Evolutionary conservation across 73 alveolate species (phyloP), one percentile per base, ranked within the genome.

Genomic region (Paramecium pentaurelia): DNA sequence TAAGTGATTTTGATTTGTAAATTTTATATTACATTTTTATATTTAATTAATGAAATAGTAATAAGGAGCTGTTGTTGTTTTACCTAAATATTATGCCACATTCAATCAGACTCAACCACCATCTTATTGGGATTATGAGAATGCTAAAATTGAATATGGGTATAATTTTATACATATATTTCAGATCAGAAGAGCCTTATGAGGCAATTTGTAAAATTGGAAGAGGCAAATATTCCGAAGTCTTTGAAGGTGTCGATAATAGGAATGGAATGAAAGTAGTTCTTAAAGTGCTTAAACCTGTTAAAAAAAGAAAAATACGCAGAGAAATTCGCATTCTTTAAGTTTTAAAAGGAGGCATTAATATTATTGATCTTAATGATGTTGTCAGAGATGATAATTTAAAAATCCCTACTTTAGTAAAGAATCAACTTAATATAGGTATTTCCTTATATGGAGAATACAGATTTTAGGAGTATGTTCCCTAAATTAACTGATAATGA

Each of bases 161-260:
- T 92, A 47, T 7, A 12, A 40, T 9, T 73, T 4, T 0, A 54
- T 20, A 27, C 54, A 28, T 28, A 4, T 14, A 84, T 18, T 16
- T 60, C 28, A 93, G 99, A 73, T 83, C 94, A 40, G 94, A 96
- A 87, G 99, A 97, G 30, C 97, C 95, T 86, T 98, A 97, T 58
- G 99, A 98, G 68, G 95, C 97, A 51, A 95, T 97, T 88, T 95
- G 96, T 93, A 98, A 98, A 89, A 95, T 98, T 25, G 99, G 99
- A 45, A 90, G 99, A 42, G 99, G 99, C 58, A 98, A 98, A 86
- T 98, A 98, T 95, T 97, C 99, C 20, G 99, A 98, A 92, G 99
- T 98, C 70, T 98, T 97, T 93, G 99, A 98, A 37, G 99, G 99
- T 42, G 93, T 98, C 49, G 95, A 97, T 93, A 90, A 94, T 64